Evolutionary conservation across 208 protist species (phyloP), one percentile per base, ranked within the genome.

Genomic region (Cochliopodium minus): DNA sequence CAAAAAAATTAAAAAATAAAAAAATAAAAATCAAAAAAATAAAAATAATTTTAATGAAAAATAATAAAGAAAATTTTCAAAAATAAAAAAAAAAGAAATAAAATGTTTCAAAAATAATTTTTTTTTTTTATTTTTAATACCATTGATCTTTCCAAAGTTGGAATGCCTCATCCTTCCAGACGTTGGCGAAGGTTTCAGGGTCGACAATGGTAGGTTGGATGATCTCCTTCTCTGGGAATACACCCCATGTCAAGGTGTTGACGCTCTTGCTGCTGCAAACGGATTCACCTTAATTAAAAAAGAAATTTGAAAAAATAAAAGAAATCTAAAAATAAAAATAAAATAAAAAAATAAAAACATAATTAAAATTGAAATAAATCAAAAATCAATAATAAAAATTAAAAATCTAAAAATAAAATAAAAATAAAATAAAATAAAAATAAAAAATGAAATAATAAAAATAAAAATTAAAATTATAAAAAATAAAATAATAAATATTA

Each of bases 121-220:
- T 71, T 29, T 55, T 34, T 28, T 25, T 10, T 32, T 55, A 55
- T 22, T 42, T 38, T 6, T n/a, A 20, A 2, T 22, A 17, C 50
- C 74, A 25, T 60, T 65, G 0, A 63, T 58, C 1, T 57, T 61
- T 30, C 69, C 76, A 77, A 30, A 77, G 32, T 43, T 63, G 66
- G 46, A 81, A 83, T 11, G 78, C 71, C 64, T 78, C 73, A 23
- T 62, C 57, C 0, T 70, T 66, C 67, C 73, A 81, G 30, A 58
- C 72, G 0, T 67, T 62, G 9, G 46, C n/a, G 38, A 81, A 80
- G 11, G 67, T 65, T 53, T 71, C 62, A 20, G 67, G 42, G 15
- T 78, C 79, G 36, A 81, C 75, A 46, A 81, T 71, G 5, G 73
- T 82, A 10, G 75, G 72, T 64, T 82, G 75, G 40, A 76, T 63